Evolutionary conservation across 345 rosid genomes (phyloP), one percentile per base, ranked within the genome.

Genomic region (Syzygium aromaticum): DNA sequence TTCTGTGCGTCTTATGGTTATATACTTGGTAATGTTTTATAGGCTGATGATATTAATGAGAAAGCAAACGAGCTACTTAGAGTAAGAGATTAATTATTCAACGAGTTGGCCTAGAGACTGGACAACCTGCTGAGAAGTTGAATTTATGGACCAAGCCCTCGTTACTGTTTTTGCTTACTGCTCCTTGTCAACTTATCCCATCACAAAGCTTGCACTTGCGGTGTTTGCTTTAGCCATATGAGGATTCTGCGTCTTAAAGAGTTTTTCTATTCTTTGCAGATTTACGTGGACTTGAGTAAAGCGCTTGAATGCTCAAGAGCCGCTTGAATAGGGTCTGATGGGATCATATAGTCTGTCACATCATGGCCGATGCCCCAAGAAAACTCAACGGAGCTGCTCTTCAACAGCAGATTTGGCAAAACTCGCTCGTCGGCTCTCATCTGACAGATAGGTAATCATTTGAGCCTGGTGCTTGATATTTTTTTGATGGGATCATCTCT

Each of bases 61-160:
- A 98, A 98, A 92, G 94, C 98, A 38, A 92, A 92, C 82, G 96
- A 96, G 93, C 99, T 95, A 92, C 43, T 40, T 40, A 4, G 43
- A 40, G 43, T 40, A 40, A 40, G 43, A 40, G 43, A 40, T 40
- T 40, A 40, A 40, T 93, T 96, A 85, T 94, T 90, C 88, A 92
- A 85, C 23, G 99, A 96, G 91, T 91, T 96, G 88, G 93, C 99
- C 52, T 91, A 93, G 93, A 93, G 30, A 98, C 99, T 0, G 96
- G 99, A 61, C 98, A 95, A 90, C 93, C 98, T 82, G 53, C 89
- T 13, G 98, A 98, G 91, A 95, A 89, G 95, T 98, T 96, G 40
- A 89, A 95, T 89, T 86, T 43, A 40, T 14, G 88, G 30, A 51
- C 64, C 53, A 13, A 30, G 43, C 46, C 54, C 53, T 28, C n/a